These are phyloP conservation scores for Vitis rupestris DNA, from an alignment of 164 flowering plant genomes.

Conservation along the genomic window DNA sequence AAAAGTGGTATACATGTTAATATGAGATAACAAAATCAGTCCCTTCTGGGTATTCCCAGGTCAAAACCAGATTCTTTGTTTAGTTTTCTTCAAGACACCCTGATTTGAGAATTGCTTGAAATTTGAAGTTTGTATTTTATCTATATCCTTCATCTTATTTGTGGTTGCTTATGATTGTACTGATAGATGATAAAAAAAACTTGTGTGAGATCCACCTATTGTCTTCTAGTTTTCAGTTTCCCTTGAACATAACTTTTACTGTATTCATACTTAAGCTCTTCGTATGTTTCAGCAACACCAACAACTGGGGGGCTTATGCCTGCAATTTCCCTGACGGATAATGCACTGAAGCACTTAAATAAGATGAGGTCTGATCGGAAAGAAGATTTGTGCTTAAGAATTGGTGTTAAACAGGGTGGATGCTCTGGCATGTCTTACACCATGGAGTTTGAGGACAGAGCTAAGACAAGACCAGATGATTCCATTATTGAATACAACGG, in stretches of 20 bases:
- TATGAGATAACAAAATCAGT: too few relatives aligned
- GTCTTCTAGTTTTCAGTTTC: too few relatives aligned
- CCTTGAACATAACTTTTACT: neutral
- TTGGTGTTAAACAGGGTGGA: constrained; percentile 97
- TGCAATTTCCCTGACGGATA: constrained; percentile 76
- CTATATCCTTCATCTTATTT: too few relatives aligned
- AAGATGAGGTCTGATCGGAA: constrained; percentile 77
- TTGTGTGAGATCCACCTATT: too few relatives aligned
- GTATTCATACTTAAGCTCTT: neutral
- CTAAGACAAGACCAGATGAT: constrained; percentile 82
- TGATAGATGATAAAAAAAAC: too few relatives aligned
- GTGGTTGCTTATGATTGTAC: too few relatives aligned
- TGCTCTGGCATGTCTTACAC: constrained; percentile 99
- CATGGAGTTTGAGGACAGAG: constrained; percentile 89
- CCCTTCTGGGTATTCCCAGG: too few relatives aligned
- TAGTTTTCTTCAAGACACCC: too few relatives aligned
- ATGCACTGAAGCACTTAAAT: constrained; percentile 80
- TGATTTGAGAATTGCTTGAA: too few relatives aligned
- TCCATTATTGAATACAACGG: constrained; percentile 84
- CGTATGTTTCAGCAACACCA: constrained; percentile 47
- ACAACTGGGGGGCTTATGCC: constrained; percentile 64
- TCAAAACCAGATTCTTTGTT: too few relatives aligned
- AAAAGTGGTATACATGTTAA: too few relatives aligned
- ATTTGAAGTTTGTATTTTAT: too few relatives aligned
- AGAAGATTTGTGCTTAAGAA: constrained; percentile 88